Base-by-base conservation (phyloP, 768 basidiomycete genomes). In the Phanerochaete sordida region DNA sequence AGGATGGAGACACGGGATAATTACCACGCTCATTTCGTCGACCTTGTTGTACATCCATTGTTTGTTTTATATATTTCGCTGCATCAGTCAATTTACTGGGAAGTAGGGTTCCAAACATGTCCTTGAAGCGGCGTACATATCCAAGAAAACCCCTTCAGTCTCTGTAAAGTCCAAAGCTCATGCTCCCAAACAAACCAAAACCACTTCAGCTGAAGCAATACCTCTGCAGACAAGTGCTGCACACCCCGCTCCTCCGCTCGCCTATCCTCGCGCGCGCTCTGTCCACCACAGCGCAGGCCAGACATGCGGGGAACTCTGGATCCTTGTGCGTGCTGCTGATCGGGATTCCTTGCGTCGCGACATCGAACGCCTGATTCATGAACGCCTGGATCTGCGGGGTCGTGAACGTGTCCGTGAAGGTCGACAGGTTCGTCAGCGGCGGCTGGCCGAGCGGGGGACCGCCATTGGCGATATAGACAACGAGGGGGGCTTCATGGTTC, bases 1-100 rank as follows among this genome's bases (percentile, higher is more conserved):
- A 90, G 74, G 87, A 90, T 65, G 88, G 85, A 56, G 89, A 91
- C 70, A 88, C 82, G 45, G 89, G 89, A 62, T 91, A 68, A 37
- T 50, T n/a, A 15, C 26, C 30, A 51, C 50, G 31, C 50, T 51
- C 50, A 23, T 51, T 33, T 31, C 33, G 30, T 33, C 19, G 39
- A 43, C 31, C 50, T n/a, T 51, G 31, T 31, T 51, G 50, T 51
- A 51, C 50, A 31, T 26, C 9, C 47, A 26, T 31, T 51, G 28
- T 51, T 28, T 31, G 31, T 51, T 23, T n/a, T 33, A 51, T 21
- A 11, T 49, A 51, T n/a, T 23, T 51, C 27, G 28, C 31, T 51
- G 28, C 30, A 51, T 33, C 50, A 51, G 33, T 43, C 4, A 51
- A 49, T 26, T 27, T 30, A 26, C 16, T 30, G 24, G 28, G 48